Conservation (phyloP, 192 early-diverging fungal species). For the Pilobolus umbonatus region DNA sequence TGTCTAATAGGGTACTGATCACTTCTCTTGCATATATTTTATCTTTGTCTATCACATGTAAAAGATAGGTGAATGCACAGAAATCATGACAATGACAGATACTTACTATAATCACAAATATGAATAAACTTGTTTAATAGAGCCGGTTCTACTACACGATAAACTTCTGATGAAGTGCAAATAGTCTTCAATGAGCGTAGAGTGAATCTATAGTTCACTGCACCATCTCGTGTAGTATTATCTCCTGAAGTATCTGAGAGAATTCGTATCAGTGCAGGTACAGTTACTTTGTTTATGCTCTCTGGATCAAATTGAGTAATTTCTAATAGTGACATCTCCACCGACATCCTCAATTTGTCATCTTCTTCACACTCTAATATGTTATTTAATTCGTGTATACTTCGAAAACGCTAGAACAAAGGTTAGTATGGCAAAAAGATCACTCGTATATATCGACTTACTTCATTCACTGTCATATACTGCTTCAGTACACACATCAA, state of each 20-base stretch:
- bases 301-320: slow-evolving; percentile 39
- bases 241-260: slow-evolving; percentile 36
- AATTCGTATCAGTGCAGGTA: slow-evolving; percentile 50
- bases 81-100: neutral
- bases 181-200: slow-evolving; percentile 44
- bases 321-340: slow-evolving; percentile 5
- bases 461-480: slow-evolving; percentile 57
- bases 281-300: slow-evolving; percentile 40
- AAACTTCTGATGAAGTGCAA: slow-evolving; percentile 39
- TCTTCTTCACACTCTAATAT: slow-evolving; percentile 45
- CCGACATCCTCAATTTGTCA: slow-evolving; percentile 38
- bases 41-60: slow-evolving; percentile 14
- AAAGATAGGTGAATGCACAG: neutral
- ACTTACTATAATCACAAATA: neutral
- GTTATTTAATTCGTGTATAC: slow-evolving; percentile 46
- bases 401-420: slow-evolving; percentile 31
- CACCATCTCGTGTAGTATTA: neutral
- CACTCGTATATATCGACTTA: neutral
- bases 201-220: slow-evolving; percentile 27
- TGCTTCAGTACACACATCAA: slow-evolving; percentile 53
- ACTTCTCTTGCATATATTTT: slow-evolving; percentile 42
- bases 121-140: slow-evolving; percentile 46
- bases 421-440: neutral
- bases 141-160: slow-evolving; percentile 35
- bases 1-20: slow-evolving; percentile 37